Percentiles rank a stretch among this genome's conserved stretches.
Evolutionary conservation across 2,329 filamentous ascomycete genomes (phyloP).

Genomic region (Ambrosiella cleistominuta): DNA sequence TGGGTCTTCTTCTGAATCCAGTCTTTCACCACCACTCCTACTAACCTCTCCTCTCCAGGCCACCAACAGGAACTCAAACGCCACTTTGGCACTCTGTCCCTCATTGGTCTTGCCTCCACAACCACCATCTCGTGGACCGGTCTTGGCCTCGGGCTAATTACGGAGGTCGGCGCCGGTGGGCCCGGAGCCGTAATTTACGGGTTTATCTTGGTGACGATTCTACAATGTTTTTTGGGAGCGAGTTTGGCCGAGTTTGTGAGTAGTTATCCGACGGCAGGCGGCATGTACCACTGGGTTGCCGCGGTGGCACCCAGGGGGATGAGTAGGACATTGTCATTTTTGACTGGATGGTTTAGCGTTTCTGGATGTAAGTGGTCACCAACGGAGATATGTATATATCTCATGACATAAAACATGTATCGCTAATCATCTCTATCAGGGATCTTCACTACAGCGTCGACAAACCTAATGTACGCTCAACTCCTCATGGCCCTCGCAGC

Average conservation of each 20-base stretch:
- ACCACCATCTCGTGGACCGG: slow-evolving; percentile 34
- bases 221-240: slow-evolving; percentile 26
- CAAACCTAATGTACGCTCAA: slow-evolving; percentile 26
- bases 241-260: slow-evolving; percentile 31
- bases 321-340: slow-evolving; percentile 8
- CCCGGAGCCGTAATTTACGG: slow-evolving; percentile 33
- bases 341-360: slow-evolving; percentile 12
- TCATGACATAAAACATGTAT: background rate
- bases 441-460: slow-evolving; percentile 28
- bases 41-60: slow-evolving; percentile 17
- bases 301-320: slow-evolving; percentile 23
- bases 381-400: background rate
- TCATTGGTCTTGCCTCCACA: slow-evolving; percentile 31
- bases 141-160: slow-evolving; percentile 27
- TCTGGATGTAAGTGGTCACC: slow-evolving; percentile 9
- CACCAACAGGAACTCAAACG: slow-evolving; percentile 31
- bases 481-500: slow-evolving; percentile 26
- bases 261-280: slow-evolving; percentile 30
- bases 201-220: slow-evolving; percentile 29
- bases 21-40: background rate
- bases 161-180: slow-evolving; percentile 30
- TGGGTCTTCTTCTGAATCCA: slow-evolving; percentile 14
- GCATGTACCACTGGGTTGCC: slow-evolving; percentile 35
- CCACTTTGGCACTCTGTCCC: slow-evolving; percentile 29
- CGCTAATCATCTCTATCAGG: slow-evolving; percentile 11